Percentiles rank a stretch among this genome's conserved stretches.
Evolutionary conservation across 1,139 yeast genomes (phyloP).

Genomic region (Candida sanyaensis): DNA sequence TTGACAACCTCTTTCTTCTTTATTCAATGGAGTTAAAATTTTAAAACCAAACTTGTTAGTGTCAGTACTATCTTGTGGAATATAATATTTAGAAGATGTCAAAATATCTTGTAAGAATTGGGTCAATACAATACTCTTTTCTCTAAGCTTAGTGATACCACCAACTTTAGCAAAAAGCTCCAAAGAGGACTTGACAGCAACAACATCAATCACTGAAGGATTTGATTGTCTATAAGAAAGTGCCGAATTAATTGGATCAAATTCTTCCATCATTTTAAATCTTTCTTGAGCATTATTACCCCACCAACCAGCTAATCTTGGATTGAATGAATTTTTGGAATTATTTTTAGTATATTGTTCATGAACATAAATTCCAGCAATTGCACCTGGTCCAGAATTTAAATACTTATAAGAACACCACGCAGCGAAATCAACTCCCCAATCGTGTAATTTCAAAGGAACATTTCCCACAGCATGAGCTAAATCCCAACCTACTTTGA

Average conservation of each 20-base stretch:
- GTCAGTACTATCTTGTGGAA: slow-evolving; percentile 24
- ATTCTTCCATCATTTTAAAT: slow-evolving; percentile 77
- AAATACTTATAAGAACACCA: slow-evolving; percentile 94
- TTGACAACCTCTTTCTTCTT: slow-evolving; percentile 74
- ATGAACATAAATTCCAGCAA: slow-evolving; percentile 81
- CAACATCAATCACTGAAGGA: slow-evolving; percentile 84
- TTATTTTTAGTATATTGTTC: slow-evolving; percentile 45
- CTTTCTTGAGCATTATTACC: slow-evolving; percentile 73
- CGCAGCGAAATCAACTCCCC: slow-evolving; percentile 91
- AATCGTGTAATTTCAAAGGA: slow-evolving; percentile 71
- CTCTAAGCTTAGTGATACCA: slow-evolving; percentile 59
- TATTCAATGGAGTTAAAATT: slow-evolving; percentile 69
- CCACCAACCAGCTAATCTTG: slow-evolving; percentile 97
- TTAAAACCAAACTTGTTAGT: slow-evolving; percentile 48
- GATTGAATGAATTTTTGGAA: slow-evolving; percentile 38
- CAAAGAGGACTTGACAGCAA: slow-evolving; percentile 66
- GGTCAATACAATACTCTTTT: slow-evolving; percentile 61
- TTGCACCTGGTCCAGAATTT: slow-evolving; percentile 91
- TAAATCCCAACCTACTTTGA: slow-evolving; percentile 89
- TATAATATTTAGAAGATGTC: slow-evolving; percentile 43
- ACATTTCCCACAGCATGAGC: slow-evolving; percentile 97
- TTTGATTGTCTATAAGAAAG: slow-evolving; percentile 90
- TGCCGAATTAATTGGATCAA: slow-evolving; percentile 82
- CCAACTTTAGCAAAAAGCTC: slow-evolving; percentile 63
- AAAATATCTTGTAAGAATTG: slow-evolving; percentile 53